Percentiles rank a stretch among this genome's conserved stretches.
Evolutionary conservation across 2,329 filamentous ascomycete genomes (phyloP).

Genomic region (Ceratocystis albifundus): DNA sequence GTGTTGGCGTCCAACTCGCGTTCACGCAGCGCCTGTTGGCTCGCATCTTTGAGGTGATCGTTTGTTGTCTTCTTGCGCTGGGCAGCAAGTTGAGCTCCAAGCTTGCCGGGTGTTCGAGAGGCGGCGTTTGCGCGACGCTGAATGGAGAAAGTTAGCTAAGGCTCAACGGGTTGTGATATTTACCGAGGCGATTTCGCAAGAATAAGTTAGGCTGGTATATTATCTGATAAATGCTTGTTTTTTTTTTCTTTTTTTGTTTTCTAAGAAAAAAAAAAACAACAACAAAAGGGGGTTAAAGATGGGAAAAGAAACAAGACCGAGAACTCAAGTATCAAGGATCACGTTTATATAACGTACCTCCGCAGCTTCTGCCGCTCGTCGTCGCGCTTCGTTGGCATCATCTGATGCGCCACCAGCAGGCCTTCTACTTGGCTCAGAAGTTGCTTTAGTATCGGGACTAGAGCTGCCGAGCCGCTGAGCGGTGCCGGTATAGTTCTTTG

Average conservation of each 20-base stretch:
- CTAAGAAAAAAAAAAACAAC: background rate
- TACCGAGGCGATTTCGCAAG: background rate
- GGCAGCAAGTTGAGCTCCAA: conserved; percentile 57
- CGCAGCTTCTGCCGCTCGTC: conserved; percentile 19
- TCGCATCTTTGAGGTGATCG: conserved; percentile 56
- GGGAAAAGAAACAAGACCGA: no score
- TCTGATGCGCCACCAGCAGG: conserved; percentile 9
- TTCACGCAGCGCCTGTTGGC: conserved; percentile 51
- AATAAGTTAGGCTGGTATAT: background rate
- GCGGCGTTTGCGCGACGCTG: conserved; percentile 55
- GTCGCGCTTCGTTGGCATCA: conserved; percentile 20
- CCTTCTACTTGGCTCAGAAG: background rate
- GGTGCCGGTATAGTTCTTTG: conserved; percentile 28
- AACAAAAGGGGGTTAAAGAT: background rate
- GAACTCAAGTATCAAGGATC: background rate
- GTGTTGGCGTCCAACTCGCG: conserved; percentile 55
- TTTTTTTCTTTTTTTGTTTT: background rate
- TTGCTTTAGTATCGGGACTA: background rate
- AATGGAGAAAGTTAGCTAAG: conserved; percentile 8
- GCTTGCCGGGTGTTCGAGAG: conserved; percentile 52
- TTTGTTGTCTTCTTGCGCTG: conserved; percentile 63
- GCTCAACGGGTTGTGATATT: background rate
- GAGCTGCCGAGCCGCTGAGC: conserved; percentile 15
- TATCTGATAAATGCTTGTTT: background rate
- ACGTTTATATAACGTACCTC: conserved; percentile 1